Evolutionary conservation across 306 rosid genomes (phyloP).

Genomic region (Corylus americana): DNA sequence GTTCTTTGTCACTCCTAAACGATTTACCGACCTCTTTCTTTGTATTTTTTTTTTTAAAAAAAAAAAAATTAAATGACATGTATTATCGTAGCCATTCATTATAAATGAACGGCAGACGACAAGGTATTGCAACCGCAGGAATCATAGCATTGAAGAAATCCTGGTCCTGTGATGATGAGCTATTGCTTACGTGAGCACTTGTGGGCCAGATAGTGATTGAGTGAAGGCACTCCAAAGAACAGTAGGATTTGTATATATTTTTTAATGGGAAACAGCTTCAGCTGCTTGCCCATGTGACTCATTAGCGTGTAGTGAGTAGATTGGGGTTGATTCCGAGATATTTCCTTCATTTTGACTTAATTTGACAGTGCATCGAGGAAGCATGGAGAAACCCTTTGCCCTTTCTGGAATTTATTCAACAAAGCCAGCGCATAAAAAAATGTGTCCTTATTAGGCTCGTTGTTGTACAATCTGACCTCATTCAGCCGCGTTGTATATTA

Average conservation of each 20-base stretch:
- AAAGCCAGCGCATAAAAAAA: too few species aligned
- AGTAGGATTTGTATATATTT: background rate
- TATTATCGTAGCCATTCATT: too few species aligned
- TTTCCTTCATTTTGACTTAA: background rate
- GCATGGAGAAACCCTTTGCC: background rate
- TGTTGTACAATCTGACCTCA: background rate
- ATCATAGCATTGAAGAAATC: too few species aligned
- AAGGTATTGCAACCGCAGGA: too few species aligned
- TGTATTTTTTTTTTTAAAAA: too few species aligned
- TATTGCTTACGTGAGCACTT: too few species aligned
- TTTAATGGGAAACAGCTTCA: background rate
- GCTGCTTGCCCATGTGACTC: background rate
- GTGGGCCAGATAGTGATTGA: background rate
- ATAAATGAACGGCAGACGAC: too few species aligned
- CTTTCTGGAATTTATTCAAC: background rate
- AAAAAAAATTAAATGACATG: too few species aligned
- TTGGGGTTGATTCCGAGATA: background rate
- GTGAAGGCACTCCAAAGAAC: conserved; percentile 4
- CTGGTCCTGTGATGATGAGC: too few species aligned
- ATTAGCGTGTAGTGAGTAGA: background rate
- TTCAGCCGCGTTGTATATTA: background rate
- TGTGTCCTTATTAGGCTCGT: background rate
- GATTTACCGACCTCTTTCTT: too few species aligned
- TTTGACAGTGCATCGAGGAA: background rate
- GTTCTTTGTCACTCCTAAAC: too few species aligned